Evolutionary conservation across 257 asterid species (phyloP), one percentile per base, ranked within the genome.

Genomic region (Scutellaria baicalensis): DNA sequence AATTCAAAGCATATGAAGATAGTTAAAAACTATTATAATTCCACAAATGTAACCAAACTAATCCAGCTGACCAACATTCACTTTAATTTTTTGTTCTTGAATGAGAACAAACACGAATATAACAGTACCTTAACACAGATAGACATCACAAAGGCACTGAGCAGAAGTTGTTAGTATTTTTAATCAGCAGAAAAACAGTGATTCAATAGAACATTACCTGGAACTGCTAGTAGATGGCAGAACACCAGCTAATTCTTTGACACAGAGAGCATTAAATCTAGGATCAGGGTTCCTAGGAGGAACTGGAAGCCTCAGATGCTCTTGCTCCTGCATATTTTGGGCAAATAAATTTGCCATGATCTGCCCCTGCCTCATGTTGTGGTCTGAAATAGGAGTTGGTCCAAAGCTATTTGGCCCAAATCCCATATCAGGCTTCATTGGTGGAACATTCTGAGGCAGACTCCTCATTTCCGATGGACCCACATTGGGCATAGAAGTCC

Each of bases 171-270:
- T 17, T 35, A 52, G 27, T 7, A 17, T n/a, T 35, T 49, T 39
- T 3, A 59, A 56, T 64, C 12, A 48, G 36, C 17, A 9, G 13
- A 70, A 49, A 61, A 18, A 21, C 50, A 13, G 11, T 27, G 64
- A 69, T 18, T 43, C 38, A n/a, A 50, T 18, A 62, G 17, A 42
- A 7, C 23, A 62, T 71, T 77, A 84, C 89, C 85, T 38, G 6
- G 66, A 70, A 68, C 52, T 68, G 75, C 79, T 67, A 17, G 79
- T 63, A 47, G 76, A 33, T 5, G 86, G 75, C 63, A 68, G 55
- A 69, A 50, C 10, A 17, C 57, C 16, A n/a, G 69, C 72, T 11
- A 66, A 62, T 51, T 70, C 79, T n/a, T 68, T 74, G 70, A 58
- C 62, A 55, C 64, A 33, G 20, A 59, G 59, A 50, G 56, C 47